Percentiles rank a stretch among this genome's conserved stretches.
Conservation (phyloP, 768 basidiomycete genomes). For the Podaxis sp. region DNA sequence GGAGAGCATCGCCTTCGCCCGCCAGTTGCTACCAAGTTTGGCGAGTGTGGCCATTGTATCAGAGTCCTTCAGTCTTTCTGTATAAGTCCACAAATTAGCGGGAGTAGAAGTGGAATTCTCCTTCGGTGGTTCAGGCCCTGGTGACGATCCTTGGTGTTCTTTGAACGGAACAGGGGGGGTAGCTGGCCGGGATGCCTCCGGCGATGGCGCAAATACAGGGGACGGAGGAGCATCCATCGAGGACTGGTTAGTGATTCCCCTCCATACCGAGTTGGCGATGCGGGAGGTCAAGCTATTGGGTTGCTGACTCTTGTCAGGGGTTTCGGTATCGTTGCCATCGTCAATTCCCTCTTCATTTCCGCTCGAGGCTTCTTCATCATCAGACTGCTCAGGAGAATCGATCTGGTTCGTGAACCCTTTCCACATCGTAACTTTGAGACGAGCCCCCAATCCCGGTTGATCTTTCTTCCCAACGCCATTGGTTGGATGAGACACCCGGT, state of each 20-base stretch:
- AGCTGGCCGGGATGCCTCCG: neutral
- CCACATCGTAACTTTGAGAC: slow-evolving; percentile 61
- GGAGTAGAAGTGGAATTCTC: slow-evolving; percentile 11
- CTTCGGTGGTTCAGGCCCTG: slow-evolving; percentile 28
- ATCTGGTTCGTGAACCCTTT: slow-evolving; percentile 58
- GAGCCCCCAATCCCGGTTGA: slow-evolving; percentile 45
- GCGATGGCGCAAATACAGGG: slow-evolving; percentile 1
- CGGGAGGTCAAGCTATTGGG: slow-evolving; percentile 13
- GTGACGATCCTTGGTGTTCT: slow-evolving; percentile 13
- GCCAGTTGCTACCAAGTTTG: slow-evolving; percentile 75
- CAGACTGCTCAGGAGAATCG: slow-evolving; percentile 24
- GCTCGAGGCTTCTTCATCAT: slow-evolving; percentile 31
- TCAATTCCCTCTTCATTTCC: slow-evolving; percentile 30
- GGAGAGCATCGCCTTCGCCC: slow-evolving; percentile 54
- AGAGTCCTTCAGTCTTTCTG: slow-evolving; percentile 69
- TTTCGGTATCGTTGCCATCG: slow-evolving; percentile 45
- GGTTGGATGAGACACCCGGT: slow-evolving; percentile 15
- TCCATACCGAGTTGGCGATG: slow-evolving; percentile 60
- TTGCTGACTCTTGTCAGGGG: slow-evolving; percentile 17
- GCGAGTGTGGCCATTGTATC: slow-evolving; percentile 66
- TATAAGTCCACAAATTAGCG: slow-evolving; percentile 60
- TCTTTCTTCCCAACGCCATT: slow-evolving; percentile 12
- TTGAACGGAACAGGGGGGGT: neutral
- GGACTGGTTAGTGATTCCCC: slow-evolving; percentile 70
- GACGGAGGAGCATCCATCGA: slow-evolving; percentile 63